Conservation (phyloP, 1,139 yeast species). For the Geotrichum restrictum region DNA sequence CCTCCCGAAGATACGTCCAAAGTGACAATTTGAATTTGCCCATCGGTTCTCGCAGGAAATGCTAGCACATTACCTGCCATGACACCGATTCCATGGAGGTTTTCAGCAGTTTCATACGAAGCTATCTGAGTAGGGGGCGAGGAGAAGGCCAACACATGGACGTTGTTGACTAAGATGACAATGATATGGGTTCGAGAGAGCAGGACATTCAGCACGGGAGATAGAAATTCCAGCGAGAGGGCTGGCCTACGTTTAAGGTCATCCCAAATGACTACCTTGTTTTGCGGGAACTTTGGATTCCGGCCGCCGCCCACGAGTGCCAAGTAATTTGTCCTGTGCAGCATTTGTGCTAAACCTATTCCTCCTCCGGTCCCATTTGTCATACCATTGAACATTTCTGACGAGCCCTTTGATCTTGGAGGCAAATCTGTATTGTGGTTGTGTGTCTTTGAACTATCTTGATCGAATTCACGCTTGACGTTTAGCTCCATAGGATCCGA, state of each 20-base stretch:
- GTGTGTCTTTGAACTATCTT: slow-evolving; percentile 25
- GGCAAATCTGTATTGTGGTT: slow-evolving; percentile 7
- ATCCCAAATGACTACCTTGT: slow-evolving; percentile 82
- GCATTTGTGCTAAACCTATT: slow-evolving; percentile 73
- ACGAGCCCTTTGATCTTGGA: neutral
- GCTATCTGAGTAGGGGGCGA: slow-evolving; percentile 71
- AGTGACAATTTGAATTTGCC: slow-evolving; percentile 78
- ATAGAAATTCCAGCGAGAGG: slow-evolving; percentile 67
- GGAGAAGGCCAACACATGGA: slow-evolving; percentile 73
- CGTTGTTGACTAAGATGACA: slow-evolving; percentile 62
- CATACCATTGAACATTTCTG: slow-evolving; percentile 29
- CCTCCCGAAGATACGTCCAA: slow-evolving; percentile 39
- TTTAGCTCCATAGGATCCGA: slow-evolving; percentile 81
- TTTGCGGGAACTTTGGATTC: slow-evolving; percentile 69
- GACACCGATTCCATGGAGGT: slow-evolving; percentile 67
- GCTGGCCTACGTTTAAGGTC: slow-evolving; percentile 76
- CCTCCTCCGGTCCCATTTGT: slow-evolving; percentile 44
- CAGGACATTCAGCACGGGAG: slow-evolving; percentile 68
- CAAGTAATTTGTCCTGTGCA: slow-evolving; percentile 82
- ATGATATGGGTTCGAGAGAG: slow-evolving; percentile 72
- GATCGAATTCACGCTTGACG: slow-evolving; percentile 51
- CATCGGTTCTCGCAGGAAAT: slow-evolving; percentile 57
- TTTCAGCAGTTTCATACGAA: slow-evolving; percentile 66
- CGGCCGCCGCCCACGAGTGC: slow-evolving; percentile 88
- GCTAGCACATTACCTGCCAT: slow-evolving; percentile 55